These are phyloP conservation scores for Clavulina sp. DNA, from an alignment of 768 basidiomycete species.

Conservation along the genomic window DNA sequence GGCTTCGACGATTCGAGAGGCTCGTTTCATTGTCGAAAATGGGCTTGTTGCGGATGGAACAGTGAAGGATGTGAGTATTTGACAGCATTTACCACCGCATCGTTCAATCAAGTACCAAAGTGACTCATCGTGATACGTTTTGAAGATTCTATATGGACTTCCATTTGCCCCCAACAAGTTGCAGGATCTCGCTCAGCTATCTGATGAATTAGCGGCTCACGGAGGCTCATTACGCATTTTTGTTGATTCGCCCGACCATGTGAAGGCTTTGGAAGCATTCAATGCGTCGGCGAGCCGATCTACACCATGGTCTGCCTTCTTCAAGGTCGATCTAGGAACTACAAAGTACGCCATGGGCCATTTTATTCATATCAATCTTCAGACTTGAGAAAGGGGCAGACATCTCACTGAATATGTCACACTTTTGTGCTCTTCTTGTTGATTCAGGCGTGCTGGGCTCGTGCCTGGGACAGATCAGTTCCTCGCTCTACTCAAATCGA, in stretches of 20 bases:
- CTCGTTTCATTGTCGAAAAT: conserved; percentile 49
- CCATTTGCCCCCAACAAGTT: conserved; percentile 57
- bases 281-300: conserved; percentile 26
- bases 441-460: conserved; percentile 53
- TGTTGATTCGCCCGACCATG: conserved; percentile 60
- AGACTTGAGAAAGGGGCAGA: no score
- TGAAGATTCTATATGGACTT: conserved; percentile 64
- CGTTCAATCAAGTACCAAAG: not conserved
- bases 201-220: conserved; percentile 33
- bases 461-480: conserved; percentile 36
- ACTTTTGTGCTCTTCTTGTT: conserved; percentile 1
- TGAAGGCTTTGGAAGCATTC: conserved; percentile 43
- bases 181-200: conserved; percentile 43
- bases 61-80: conserved; percentile 54
- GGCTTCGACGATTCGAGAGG: conserved; percentile 72
- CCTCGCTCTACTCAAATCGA: conserved; percentile 31
- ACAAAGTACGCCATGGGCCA: conserved; percentile 36
- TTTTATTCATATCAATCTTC: not conserved
- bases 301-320: conserved; percentile 54
- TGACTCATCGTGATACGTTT: conserved; percentile 3
- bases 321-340: conserved; percentile 58
- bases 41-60: conserved; percentile 54
- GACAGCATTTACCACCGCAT: no score
- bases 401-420: no score
- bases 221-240: conserved; percentile 51